phyloP scores from a whole-genome alignment of 805 yeast species.

The Naumovozyma baii region DNA sequence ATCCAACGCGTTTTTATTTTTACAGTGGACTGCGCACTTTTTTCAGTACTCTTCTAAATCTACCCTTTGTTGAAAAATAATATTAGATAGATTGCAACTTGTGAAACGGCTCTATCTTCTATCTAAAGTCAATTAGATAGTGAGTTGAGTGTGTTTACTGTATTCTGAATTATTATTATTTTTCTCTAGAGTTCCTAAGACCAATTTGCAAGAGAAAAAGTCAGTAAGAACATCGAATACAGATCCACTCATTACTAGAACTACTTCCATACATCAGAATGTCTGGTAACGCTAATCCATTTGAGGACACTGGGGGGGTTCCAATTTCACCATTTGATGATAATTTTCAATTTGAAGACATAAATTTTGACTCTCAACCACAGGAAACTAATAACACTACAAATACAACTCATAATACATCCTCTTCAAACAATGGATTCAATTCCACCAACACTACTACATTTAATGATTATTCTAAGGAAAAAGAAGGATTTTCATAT shows the following conservation, averaged over 20 bases:
- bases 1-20: neutral
- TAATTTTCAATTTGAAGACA: conserved; percentile 21
- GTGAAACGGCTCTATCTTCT: neutral
- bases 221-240: neutral
- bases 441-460: neutral
- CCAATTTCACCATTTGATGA: conserved; percentile 23
- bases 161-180: no score
- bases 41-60: neutral
- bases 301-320: conserved; percentile 2
- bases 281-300: conserved; percentile 3
- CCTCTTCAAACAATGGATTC: conserved; percentile 1
- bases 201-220: no score
- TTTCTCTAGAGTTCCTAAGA: no score
- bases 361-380: conserved; percentile 1
- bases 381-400: neutral
- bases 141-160: neutral
- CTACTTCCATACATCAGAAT: neutral
- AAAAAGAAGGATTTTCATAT: conserved; percentile 5
- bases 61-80: neutral
- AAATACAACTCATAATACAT: neutral
- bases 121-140: neutral
- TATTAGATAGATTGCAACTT: no score
- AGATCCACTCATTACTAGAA: neutral
- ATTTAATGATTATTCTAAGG: conserved; percentile 1
- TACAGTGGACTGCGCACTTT: neutral